Conservation (phyloP, 2,329 filamentous ascomycete species). For the Xylogone sp. region DNA sequence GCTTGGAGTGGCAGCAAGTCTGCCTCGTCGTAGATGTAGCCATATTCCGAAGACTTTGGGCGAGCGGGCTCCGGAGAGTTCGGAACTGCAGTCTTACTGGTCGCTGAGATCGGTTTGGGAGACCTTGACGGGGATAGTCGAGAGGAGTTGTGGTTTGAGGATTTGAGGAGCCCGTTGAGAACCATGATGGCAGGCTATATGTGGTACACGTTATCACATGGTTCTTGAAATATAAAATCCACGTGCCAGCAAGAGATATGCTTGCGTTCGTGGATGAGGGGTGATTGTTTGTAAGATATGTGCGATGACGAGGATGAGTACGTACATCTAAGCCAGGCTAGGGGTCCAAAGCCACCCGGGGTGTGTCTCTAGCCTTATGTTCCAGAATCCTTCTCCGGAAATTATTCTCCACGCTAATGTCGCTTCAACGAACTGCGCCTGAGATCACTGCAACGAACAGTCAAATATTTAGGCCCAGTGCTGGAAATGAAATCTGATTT, state of each 20-base stretch:
- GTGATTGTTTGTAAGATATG: background rate
- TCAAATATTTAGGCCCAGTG: no score
- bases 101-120: conserved; percentile 16
- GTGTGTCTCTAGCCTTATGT: no score
- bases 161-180: conserved; percentile 43
- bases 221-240: conserved; percentile 3
- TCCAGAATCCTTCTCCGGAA: no score
- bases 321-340: background rate
- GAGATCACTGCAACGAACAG: no score
- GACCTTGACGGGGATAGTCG: conserved; percentile 19
- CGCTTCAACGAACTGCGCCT: no score
- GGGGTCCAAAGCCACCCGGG: no score
- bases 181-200: conserved; percentile 40
- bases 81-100: conserved; percentile 29
- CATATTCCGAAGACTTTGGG: conserved; percentile 5
- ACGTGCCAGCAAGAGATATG: background rate
- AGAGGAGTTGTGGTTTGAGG: conserved; percentile 32
- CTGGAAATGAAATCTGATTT: no score
- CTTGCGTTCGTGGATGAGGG: background rate
- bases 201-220: conserved; percentile 18
- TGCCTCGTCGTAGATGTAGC: conserved; percentile 53
- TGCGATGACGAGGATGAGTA: background rate
- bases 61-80: conserved; percentile 19
- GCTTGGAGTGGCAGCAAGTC: conserved; percentile 44
- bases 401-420: no score